phyloP scores from a whole-genome alignment of 306 rosid genomes.

The Rosa multiflora region DNA sequence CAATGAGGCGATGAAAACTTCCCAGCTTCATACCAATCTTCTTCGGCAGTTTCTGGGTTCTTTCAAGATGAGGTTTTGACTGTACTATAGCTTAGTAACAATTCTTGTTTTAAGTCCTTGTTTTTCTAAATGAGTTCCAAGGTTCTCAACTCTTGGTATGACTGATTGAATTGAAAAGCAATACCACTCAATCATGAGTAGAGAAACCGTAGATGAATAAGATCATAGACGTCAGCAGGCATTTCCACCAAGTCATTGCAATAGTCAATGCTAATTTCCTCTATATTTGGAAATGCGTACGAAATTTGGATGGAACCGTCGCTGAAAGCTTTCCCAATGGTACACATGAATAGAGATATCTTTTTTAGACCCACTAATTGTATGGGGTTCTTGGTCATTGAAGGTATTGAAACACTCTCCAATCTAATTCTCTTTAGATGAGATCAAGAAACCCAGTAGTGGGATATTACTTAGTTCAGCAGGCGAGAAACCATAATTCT shows the following conservation, averaged over 20 bases:
- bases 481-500: constrained; percentile 38
- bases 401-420: constrained; percentile 53
- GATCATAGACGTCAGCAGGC: constrained; percentile 35
- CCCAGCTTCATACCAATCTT: no score
- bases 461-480: constrained; percentile 33
- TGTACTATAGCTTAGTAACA: no score
- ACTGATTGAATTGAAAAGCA: no score
- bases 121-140: no score
- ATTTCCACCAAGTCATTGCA: constrained; percentile 29
- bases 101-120: no score
- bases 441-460: constrained; percentile 22
- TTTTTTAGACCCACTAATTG: constrained; percentile 47
- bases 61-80: no score
- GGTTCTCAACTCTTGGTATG: no score
- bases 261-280: constrained; percentile 49
- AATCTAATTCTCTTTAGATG: constrained; percentile 41
- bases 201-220: background rate
- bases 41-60: no score
- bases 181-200: no score
- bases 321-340: constrained; percentile 37
- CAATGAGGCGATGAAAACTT: no score
- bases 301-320: constrained; percentile 25
- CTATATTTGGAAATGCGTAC: constrained; percentile 39
- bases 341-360: constrained; percentile 61
- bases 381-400: constrained; percentile 18